phyloP scores from a whole-genome alignment of 2,329 filamentous ascomycete species.

The Blumeriella jaapii region DNA sequence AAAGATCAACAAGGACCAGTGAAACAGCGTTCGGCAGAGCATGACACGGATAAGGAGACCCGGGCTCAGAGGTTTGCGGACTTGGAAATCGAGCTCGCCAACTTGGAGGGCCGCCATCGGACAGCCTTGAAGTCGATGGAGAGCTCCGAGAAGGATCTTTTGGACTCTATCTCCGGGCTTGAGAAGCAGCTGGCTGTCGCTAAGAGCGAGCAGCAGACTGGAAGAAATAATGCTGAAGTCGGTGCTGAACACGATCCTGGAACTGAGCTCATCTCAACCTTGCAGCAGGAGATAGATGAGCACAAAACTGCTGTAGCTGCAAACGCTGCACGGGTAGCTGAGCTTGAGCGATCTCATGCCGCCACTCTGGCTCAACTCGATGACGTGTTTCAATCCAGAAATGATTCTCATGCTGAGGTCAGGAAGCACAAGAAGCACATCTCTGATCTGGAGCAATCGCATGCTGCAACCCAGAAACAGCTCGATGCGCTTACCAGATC shows the following conservation, averaged over 20 bases:
- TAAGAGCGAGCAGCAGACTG: slow-evolving; percentile 32
- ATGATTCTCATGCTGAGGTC: slow-evolving; percentile 32
- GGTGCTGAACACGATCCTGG: slow-evolving; percentile 33
- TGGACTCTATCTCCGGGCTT: slow-evolving; percentile 60
- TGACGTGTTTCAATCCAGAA: slow-evolving; percentile 49
- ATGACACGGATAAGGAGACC: slow-evolving; percentile 22
- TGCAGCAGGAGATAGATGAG: slow-evolving; percentile 68
- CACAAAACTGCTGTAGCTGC: slow-evolving; percentile 64
- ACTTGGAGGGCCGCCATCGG: slow-evolving; percentile 69
- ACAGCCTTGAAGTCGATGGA: slow-evolving; percentile 59
- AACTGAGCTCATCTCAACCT: slow-evolving; percentile 43
- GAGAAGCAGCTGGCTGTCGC: slow-evolving; percentile 42
- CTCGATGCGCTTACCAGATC: slow-evolving; percentile 54
- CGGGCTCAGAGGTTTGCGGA: slow-evolving; percentile 37
- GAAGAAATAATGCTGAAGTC: slow-evolving; percentile 14
- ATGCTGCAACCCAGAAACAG: slow-evolving; percentile 53
- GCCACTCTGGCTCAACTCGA: slow-evolving; percentile 57
- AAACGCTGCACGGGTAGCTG: slow-evolving; percentile 57
- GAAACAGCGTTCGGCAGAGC: slow-evolving; percentile 17
- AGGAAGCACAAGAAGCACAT: slow-evolving; percentile 34
- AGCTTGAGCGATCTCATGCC: slow-evolving; percentile 62
- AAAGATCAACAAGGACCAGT: slow-evolving; percentile 9
- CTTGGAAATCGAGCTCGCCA: slow-evolving; percentile 59
- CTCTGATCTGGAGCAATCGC: slow-evolving; percentile 47
- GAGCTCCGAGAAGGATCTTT: slow-evolving; percentile 60